Base-by-base conservation (phyloP, 805 yeast genomes). In the Yueomyces sp. region DNA sequence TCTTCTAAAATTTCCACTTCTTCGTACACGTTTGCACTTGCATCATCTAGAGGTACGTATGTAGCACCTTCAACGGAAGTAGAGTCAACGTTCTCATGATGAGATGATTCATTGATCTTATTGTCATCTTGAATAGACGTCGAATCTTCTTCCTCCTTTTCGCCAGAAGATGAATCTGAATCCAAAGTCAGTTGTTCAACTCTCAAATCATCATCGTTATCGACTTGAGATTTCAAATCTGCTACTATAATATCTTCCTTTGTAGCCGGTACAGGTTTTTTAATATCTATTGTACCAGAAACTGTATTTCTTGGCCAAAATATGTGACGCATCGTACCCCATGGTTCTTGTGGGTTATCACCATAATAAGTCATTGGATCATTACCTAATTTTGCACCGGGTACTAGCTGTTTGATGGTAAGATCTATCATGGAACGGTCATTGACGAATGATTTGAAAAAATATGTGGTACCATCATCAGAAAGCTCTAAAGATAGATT, bases 261-360 rank as follows among this genome's bases (percentile, higher is more conserved):
- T 4, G 26, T 5, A 11, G 32, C 34, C 32, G 42, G 41, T 19
- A 19, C 19, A 6, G 6, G 9, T 34, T 47, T 63, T 64, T 51
- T 63, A 56, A 60, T 72, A 37, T 66, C 69, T 49, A 92, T 64
- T 19, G 75, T 67, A 57, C 98, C 98, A 26, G 56, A 57, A 39
- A 77, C 82, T 11, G 64, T 48, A 62, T 87, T 81, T 62, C 97
- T 76, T 49, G 98, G 98, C 97, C 97, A 92, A 65, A 92, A 92
- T 5, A 78, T 67, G 59, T 92, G 98, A 63, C 96, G 78, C 96
- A 92, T 88, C 4, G 83, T 71, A 12, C 98, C 98, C 98, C 98
- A 92, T 36, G 97, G 97, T 48, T 83, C 77, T 36, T 70, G 73
- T 12, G 72, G 55, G 57, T 90, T 86, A 37, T 85, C 85, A 50